Conservation (phyloP, 192 early-diverging fungal genomes). For the Backusella psychrophila region DNA sequence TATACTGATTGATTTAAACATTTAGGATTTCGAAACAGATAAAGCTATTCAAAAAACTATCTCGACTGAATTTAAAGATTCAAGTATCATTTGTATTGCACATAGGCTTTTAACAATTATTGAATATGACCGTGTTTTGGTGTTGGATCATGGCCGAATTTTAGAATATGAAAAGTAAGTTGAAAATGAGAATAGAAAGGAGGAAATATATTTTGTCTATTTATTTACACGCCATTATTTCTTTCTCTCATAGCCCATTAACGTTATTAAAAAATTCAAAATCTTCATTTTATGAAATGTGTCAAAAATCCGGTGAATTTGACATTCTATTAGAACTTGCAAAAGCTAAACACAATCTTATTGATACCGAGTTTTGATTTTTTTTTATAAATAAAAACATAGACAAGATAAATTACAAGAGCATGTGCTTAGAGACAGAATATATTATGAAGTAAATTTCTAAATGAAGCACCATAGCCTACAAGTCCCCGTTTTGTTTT, state of each 20-base stretch:
- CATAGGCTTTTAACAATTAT: slow-evolving; percentile 82
- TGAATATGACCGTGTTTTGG: slow-evolving; percentile 65
- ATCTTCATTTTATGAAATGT: slow-evolving; percentile 75
- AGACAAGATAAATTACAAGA: too few species aligned
- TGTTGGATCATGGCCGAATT: slow-evolving; percentile 46
- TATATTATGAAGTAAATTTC: too few species aligned
- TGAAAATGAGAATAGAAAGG: too few species aligned
- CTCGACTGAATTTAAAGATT: slow-evolving; percentile 63
- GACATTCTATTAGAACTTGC: slow-evolving; percentile 63
- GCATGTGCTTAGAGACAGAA: too few species aligned
- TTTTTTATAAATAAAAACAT: too few species aligned
- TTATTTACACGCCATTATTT: too few species aligned
- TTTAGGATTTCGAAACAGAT: slow-evolving; percentile 75
- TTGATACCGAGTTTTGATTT: background rate
- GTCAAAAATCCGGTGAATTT: slow-evolving; percentile 79
- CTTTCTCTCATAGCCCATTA: slow-evolving; percentile 48
- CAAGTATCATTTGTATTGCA: slow-evolving; percentile 85
- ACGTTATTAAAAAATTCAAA: slow-evolving; percentile 59
- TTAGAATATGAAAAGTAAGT: slow-evolving; percentile 17
- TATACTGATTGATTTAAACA: too few species aligned
- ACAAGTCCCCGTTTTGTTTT: too few species aligned
- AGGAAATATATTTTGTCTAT: too few species aligned
- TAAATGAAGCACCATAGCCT: too few species aligned
- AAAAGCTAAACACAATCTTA: slow-evolving; percentile 25
- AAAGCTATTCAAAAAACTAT: slow-evolving; percentile 84